phyloP scores from a whole-genome alignment of 2,329 filamentous ascomycete genomes.

The Penicillium sp. region DNA sequence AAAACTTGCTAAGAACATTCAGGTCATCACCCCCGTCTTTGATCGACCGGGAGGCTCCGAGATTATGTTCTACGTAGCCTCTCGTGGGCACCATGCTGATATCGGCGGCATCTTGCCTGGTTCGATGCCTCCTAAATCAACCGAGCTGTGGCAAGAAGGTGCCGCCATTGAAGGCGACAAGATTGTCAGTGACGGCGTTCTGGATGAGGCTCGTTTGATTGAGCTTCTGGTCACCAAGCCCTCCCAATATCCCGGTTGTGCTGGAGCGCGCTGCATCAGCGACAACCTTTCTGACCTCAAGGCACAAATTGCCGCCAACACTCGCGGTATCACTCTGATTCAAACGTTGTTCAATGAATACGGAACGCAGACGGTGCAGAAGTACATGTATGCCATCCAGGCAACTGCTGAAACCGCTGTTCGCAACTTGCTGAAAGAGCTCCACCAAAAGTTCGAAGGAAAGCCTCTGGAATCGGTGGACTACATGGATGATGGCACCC shows the following conservation, averaged over 20 bases:
- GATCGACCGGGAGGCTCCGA: slow-evolving; percentile 61
- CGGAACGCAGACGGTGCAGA: slow-evolving; percentile 72
- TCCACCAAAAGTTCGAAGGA: slow-evolving; percentile 69
- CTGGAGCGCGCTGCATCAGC: slow-evolving; percentile 73
- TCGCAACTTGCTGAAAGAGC: slow-evolving; percentile 68
- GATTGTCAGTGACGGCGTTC: slow-evolving; percentile 73
- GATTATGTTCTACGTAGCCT: slow-evolving; percentile 81
- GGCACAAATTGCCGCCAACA: slow-evolving; percentile 83
- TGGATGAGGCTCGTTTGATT: slow-evolving; percentile 75
- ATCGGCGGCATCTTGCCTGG: slow-evolving; percentile 82
- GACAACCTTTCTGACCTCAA: slow-evolving; percentile 87
- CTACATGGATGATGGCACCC: slow-evolving; percentile 84
- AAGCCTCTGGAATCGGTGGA: slow-evolving; percentile 73
- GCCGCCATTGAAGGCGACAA: slow-evolving; percentile 53
- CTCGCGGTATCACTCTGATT: slow-evolving; percentile 80
- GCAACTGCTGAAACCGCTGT: slow-evolving; percentile 77
- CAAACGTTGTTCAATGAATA: slow-evolving; percentile 74
- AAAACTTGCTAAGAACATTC: neutral
- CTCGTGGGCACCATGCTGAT: slow-evolving; percentile 78
- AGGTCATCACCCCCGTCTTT: slow-evolving; percentile 74
- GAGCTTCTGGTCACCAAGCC: slow-evolving; percentile 73
- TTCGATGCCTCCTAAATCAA: slow-evolving; percentile 69
- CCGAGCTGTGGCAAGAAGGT: slow-evolving; percentile 51
- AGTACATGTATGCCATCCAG: slow-evolving; percentile 83
- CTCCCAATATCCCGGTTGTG: slow-evolving; percentile 72